phyloP scores from a whole-genome alignment of 495 filamentous ascomycete genomes.

The Neurospora sp. region DNA sequence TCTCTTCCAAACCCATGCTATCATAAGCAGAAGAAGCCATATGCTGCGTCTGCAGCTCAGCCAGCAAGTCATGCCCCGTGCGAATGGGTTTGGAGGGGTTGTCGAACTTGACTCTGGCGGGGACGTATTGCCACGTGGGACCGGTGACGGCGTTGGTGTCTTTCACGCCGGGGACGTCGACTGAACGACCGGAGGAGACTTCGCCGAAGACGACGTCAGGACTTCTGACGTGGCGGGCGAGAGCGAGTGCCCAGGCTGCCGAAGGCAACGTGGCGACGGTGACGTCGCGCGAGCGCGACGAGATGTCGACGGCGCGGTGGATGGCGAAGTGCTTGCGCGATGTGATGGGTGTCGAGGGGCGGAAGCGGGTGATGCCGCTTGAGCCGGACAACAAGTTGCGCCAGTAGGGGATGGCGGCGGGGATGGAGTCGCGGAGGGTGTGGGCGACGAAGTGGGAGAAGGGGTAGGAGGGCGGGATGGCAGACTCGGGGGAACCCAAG shows the following conservation, averaged over 20 bases:
- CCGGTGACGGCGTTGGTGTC: slow-evolving; percentile 36
- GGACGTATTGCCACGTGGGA: slow-evolving; percentile 35
- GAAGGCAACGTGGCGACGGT: slow-evolving; percentile 49
- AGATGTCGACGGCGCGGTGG: slow-evolving; percentile 34
- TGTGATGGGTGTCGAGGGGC: slow-evolving; percentile 16
- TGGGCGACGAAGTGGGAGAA: slow-evolving; percentile 52
- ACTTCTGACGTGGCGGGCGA: slow-evolving; percentile 39
- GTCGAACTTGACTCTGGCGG: slow-evolving; percentile 25
- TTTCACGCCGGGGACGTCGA: slow-evolving; percentile 33
- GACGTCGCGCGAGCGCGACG: slow-evolving; percentile 32
- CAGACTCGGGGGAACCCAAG: slow-evolving; percentile 2
- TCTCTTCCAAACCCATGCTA: slow-evolving; percentile 25
- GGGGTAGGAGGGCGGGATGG: slow-evolving; percentile 34
- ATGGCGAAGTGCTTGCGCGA: slow-evolving; percentile 23
- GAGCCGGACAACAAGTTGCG: slow-evolving; percentile 41
- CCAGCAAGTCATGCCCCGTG: slow-evolving; percentile 22
- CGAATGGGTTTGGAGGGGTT: background rate
- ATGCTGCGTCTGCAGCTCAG: slow-evolving; percentile 27
- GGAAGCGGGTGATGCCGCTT: slow-evolving; percentile 33
- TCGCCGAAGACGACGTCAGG: slow-evolving; percentile 51
- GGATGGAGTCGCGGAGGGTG: slow-evolving; percentile 18
- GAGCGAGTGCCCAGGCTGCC: slow-evolving; percentile 50
- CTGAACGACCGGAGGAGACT: slow-evolving; percentile 48
- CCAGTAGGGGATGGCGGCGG: slow-evolving; percentile 45
- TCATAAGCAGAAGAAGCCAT: slow-evolving; percentile 26